Conservation (phyloP, 2,329 filamentous ascomycete species). For the Colletotrichum sp. region DNA sequence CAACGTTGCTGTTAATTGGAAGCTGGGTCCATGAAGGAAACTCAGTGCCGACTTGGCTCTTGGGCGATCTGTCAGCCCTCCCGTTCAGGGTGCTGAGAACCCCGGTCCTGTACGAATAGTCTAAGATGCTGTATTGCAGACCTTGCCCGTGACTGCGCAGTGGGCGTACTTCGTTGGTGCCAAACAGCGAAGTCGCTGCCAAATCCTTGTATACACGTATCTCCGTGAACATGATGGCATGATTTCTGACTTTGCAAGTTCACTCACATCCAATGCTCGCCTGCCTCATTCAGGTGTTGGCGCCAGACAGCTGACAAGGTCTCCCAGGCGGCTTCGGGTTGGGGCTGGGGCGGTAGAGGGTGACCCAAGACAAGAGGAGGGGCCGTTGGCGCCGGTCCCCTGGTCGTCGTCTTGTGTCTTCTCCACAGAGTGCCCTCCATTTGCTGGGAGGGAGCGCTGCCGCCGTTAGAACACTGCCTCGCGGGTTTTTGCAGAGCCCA, state of each 20-base stretch:
- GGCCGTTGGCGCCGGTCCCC: conserved; percentile 3
- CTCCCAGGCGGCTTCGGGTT: not conserved
- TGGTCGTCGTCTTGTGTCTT: not conserved
- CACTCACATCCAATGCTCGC: not conserved
- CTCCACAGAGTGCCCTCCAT: not conserved
- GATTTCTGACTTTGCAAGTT: not conserved
- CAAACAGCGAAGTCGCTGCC: not conserved
- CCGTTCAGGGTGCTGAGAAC: not conserved
- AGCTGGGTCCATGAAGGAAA: not conserved
- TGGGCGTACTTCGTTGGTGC: not conserved
- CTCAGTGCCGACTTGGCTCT: conserved; percentile 9
- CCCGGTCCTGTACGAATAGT: not conserved
- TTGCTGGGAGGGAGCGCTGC: not conserved
- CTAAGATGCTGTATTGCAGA: not conserved
- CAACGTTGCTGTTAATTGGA: not conserved
- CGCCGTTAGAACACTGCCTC: not conserved
- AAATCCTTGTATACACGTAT: not conserved
- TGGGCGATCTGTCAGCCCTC: not conserved
- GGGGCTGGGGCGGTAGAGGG: not conserved
- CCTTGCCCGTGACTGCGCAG: not conserved
- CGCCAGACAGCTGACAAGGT: not conserved
- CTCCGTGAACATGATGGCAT: not conserved
- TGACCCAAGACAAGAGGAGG: not conserved
- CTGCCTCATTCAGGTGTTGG: conserved; percentile 1
- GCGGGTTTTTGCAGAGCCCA: not conserved